phyloP scores from a whole-genome alignment of 2,329 filamentous ascomycete species.

The Alternaria sp. region DNA sequence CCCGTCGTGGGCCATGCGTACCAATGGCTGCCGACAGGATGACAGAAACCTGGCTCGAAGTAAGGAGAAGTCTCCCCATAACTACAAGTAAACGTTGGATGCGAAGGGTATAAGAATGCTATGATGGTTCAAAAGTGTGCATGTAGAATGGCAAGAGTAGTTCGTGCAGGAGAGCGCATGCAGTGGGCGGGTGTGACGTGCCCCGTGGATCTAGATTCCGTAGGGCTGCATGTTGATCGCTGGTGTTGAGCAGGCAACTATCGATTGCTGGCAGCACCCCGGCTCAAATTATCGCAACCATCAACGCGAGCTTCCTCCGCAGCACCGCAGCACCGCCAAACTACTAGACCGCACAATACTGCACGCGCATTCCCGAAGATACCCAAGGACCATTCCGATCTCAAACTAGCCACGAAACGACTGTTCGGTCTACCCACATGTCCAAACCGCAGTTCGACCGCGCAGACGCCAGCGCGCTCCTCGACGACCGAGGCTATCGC shows the following conservation, averaged over 20 bases:
- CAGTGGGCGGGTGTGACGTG: constrained; percentile 37
- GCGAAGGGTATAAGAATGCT: constrained; percentile 24
- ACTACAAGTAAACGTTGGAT: constrained; percentile 4
- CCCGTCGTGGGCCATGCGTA: constrained; percentile 50
- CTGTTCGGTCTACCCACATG: constrained; percentile 14
- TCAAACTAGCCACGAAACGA: neutral
- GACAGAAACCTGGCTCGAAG: constrained; percentile 73
- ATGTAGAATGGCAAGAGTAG: constrained; percentile 16
- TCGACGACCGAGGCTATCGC: constrained; percentile 87
- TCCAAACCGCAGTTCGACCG: constrained; percentile 63
- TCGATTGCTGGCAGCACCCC: constrained; percentile 31
- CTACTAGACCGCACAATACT: neutral
- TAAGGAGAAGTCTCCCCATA: constrained; percentile 63
- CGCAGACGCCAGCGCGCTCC: constrained; percentile 77
- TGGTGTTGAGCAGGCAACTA: constrained; percentile 31
- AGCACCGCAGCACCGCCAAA: neutral
- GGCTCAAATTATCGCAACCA: constrained; percentile 21
- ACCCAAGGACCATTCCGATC: neutral
- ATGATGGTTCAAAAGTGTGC: constrained; percentile 12
- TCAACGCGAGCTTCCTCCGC: neutral
- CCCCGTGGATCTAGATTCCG: constrained; percentile 19
- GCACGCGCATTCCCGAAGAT: neutral
- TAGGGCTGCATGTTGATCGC: constrained; percentile 25
- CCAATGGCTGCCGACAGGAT: constrained; percentile 68
- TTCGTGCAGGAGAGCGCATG: constrained; percentile 29